Conservation (phyloP, 140 eudicot genomes). For the Bidens hawaiensis region DNA sequence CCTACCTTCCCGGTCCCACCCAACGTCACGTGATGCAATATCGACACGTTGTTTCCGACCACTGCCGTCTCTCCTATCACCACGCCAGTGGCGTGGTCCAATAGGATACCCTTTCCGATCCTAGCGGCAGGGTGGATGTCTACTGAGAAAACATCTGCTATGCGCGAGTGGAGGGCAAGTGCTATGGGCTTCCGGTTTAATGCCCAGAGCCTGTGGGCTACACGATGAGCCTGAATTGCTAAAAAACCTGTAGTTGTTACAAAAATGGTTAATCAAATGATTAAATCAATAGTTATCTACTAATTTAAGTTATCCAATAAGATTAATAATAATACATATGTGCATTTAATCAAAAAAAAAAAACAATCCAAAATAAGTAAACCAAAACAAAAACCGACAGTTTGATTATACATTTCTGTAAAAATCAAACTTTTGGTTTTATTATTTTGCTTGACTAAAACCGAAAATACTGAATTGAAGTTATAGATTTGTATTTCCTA, state of each 20-base stretch:
- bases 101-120: not conserved
- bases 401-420: too few species aligned
- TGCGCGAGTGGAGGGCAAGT: not conserved
- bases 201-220: not conserved
- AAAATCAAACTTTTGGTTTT: too few species aligned
- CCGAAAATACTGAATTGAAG: too few species aligned
- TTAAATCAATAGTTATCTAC: too few species aligned
- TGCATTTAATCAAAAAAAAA: too few species aligned
- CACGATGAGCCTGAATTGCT: not conserved
- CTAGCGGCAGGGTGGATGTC: conserved; percentile 1
- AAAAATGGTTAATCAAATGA: too few species aligned
- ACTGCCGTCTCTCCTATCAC: conserved; percentile 3
- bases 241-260: conserved; percentile 20
- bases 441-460: too few species aligned
- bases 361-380: too few species aligned
- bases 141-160: not conserved
- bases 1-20: not conserved
- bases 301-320: too few species aligned
- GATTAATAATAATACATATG: too few species aligned
- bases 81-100: not conserved
- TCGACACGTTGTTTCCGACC: not conserved
- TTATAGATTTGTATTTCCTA: too few species aligned
- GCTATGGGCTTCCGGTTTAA: not conserved
- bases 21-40: conserved; percentile 1
- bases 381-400: too few species aligned